Base-by-base conservation (phyloP, 805 yeast species). In the Metschnikowia baotianmanensis region DNA sequence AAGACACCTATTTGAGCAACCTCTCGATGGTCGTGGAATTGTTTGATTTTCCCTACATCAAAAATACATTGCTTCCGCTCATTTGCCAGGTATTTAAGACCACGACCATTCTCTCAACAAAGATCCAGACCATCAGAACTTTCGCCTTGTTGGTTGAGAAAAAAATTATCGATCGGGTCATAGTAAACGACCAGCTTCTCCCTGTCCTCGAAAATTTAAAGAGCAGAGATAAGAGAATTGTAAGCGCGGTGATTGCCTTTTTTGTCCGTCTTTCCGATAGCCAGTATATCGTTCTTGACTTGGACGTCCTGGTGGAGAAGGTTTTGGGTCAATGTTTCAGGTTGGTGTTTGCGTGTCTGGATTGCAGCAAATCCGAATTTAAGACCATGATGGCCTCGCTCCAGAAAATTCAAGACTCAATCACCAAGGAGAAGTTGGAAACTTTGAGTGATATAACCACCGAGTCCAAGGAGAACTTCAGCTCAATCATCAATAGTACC, bases 101-200 rank as follows among this genome's bases (percentile, higher is more conserved):
- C 32, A 93, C 99, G 1, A 86, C 90, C 0, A 79, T 93, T 21
- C 68, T 90, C 24, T 79, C 85, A 5, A 84, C 93, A 20, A 91
- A 93, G 55, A 67, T 83, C 13, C 72, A 78, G 12, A 77, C 93
- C 2, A 69, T 88, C 17, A 65, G 71, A 15, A 72, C 86, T 1
- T 80, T 89, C 51, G 71, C 76, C 11, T 55, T 65, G 34, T 62
- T 89, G 53, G 74, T 86, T 13, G 74, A 69, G 16, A 67, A 72
- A 16, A 80, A 80, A 45, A 74, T 79, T 5, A 71, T 89, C 38
- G 96, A 90, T 52, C 80, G 78, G 49, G 74, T 78, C 38, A 77
- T 85, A 2, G 77, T 89, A 24, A 71, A 73, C 25, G 97, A 91
- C 35, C 86, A 83, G 40, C 68, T 93, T 27, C 62, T 93, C n/a